A percentile compares a stretch with the other conserved stretches of the same genome.
phyloP scores from a whole-genome alignment of 1,139 yeast genomes.

The Sugiyamaella neomexicana region DNA sequence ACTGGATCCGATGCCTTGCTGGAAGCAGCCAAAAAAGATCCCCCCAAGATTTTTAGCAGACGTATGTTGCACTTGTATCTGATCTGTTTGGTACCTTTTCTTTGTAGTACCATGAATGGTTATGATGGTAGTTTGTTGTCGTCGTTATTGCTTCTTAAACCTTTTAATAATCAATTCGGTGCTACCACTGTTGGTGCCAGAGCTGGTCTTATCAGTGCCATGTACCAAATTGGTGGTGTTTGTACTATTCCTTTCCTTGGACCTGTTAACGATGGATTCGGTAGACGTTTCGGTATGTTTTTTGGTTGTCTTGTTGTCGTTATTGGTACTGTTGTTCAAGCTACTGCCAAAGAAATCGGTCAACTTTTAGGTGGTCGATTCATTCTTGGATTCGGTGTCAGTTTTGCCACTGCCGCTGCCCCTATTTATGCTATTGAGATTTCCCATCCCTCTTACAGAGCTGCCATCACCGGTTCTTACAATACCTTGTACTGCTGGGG shows the following conservation, averaged over 20 bases:
- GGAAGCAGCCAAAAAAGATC: conserved; percentile 11
- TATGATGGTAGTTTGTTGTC: conserved; percentile 27
- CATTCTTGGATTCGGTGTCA: conserved; percentile 30
- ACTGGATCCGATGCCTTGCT: conserved; percentile 13
- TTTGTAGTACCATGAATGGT: conserved; percentile 27
- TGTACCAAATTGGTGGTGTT: conserved; percentile 30
- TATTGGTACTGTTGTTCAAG: conserved; percentile 34
- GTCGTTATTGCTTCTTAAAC: conserved; percentile 20
- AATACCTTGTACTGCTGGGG: conserved; percentile 51
- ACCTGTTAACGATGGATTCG: conserved; percentile 22
- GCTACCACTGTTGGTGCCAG: conserved; percentile 25
- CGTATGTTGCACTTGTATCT: conserved; percentile 22
- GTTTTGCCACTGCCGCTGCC: conserved; percentile 29
- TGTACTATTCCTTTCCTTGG: conserved; percentile 28
- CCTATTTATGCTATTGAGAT: conserved; percentile 29
- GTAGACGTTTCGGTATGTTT: conserved; percentile 27
- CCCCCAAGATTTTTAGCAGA: conserved; percentile 7
- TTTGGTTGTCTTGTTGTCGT: conserved; percentile 33
- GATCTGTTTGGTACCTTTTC: conserved; percentile 24
- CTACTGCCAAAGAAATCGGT: conserved; percentile 26
- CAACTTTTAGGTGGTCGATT: conserved; percentile 31
- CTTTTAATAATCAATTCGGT: conserved; percentile 23
- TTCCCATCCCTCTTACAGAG: conserved; percentile 29
- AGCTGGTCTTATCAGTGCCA: conserved; percentile 26
- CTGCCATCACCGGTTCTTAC: conserved; percentile 36